Base-by-base conservation (phyloP, 2,329 filamentous ascomycete genomes). In the Rutstroemia sp. region DNA sequence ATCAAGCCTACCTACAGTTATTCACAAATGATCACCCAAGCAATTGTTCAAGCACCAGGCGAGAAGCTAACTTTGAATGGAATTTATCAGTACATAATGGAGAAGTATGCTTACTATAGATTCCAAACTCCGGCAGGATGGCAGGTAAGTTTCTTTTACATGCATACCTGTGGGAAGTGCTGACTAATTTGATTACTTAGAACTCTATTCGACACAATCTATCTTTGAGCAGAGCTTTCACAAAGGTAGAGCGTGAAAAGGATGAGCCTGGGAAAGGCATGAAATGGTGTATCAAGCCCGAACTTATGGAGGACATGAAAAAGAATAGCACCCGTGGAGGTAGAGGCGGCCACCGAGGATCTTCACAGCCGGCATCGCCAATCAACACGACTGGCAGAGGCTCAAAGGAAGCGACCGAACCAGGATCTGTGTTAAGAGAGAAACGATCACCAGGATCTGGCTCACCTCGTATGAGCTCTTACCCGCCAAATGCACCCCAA, bases 221-320 rank as follows among this genome's bases (percentile, higher is more conserved):
- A 14, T 97, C 94, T 1, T 74, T 99, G 44, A 97, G 95, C 71
- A 96, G 96, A 70, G 85, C 87, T 0, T 99, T 99, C 67, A 86
- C 91, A 65, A 99, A 99, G 71, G 88, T 96, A 8, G 88, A 94
- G 3, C 86, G 94, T 48, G 86, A 89, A 16, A 96, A 91, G 0
- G 90, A 97, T 65, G 94, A 99, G 70, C 94, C 94, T 21, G 94
- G 94, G 12, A 99, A 99, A 71, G 94, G 94, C 27, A 97, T 96
- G 91, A 97, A 97, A 70, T 99, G 94, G 94, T 90, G 92, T 72
- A 92, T 99, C 67, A 85, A 90, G 4, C 80, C 88, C 1, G 89
- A 95, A 61, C 81, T 86, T 62, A 85, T 87, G 49, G 90, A 96
- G 18, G 92, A 96, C 53, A 95, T 96, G 77, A 80, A 90, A 58